Base-by-base conservation (phyloP, 1,284 basidiomycete species). In the Cryptococcus sp. region DNA sequence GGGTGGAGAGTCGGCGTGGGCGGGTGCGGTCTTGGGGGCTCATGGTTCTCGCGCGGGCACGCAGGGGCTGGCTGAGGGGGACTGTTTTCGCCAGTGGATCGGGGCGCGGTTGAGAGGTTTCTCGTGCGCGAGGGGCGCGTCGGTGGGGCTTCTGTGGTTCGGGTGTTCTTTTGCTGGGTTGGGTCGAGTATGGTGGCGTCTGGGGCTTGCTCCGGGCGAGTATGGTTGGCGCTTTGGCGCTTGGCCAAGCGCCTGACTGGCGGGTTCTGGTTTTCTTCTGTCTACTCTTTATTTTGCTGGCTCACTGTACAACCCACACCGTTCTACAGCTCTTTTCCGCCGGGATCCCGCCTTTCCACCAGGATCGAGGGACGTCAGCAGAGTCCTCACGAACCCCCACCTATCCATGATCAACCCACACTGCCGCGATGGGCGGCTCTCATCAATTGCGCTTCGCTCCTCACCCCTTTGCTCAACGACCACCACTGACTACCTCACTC, bases 351-450 rank as follows among this genome's bases (percentile, higher is more conserved):
- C 51, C 51, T 52, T 52, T 52, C 51, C 40, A n/a, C n/a, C 21
- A 13, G 51, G 51, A 52, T 52, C 40, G 51, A 45, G 51, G 42
- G 43, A 28, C 44, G 43, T 52, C 43, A 45, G 51, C 43, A 44
- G 16, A 52, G 23, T 52, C 51, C 35, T 24, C 11, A 20, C 42
- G 42, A 5, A 8, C 16, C 6, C 24, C 28, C 39, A 12, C 36
- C 15, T n/a, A 13, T 20, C 40, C 28, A 33, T 50, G 20, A 49
- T 49, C 33, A 24, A 24, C 36, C 36, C 23, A 38, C 28, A 33
- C 28, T 33, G 28, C 28, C 20, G 48, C 35, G 20, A 15, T 18
- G n/a, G n/a, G n/a, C 33, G 9, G 48, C 48, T 33, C 28, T 21
- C 13, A 20, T 18, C 44, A 45, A 45, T 45, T 13, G 21, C 40